These are phyloP conservation scores for Uncinocarpus reesii DNA, from an alignment of 2,329 filamentous ascomycete species.

Conservation along the genomic window DNA sequence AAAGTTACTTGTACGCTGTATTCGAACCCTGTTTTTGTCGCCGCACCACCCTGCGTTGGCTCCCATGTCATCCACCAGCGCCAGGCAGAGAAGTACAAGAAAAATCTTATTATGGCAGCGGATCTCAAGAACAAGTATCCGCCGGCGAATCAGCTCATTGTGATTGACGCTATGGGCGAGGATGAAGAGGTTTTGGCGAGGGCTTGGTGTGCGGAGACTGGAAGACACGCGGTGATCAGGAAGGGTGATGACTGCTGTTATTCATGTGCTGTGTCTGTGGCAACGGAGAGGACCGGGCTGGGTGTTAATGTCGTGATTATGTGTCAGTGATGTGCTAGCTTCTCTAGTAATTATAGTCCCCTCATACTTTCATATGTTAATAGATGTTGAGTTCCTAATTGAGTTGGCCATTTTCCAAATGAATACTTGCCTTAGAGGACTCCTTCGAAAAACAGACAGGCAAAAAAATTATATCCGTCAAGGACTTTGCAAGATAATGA, in stretches of 20 bases:
- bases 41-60: constrained; percentile 4
- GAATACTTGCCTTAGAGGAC: too few relatives aligned
- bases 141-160: constrained; percentile 2
- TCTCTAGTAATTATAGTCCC: too few relatives aligned
- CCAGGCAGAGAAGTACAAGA: constrained; percentile 1
- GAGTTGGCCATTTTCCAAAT: too few relatives aligned
- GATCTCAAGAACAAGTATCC: constrained; percentile 4
- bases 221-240: constrained; percentile 6
- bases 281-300: background rate
- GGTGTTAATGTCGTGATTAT: constrained; percentile 5
- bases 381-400: too few relatives aligned
- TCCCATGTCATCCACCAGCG: constrained; percentile 4
- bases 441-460: too few relatives aligned
- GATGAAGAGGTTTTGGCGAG: constrained; percentile 6
- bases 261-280: constrained; percentile 7
- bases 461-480: too few relatives aligned
- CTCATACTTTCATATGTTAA: background rate
- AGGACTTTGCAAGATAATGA: too few relatives aligned
- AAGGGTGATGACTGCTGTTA: constrained; percentile 7
- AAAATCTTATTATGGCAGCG: constrained; percentile 2
- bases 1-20: constrained; percentile 3
- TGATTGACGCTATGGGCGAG: constrained; percentile 10
- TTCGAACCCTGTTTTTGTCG: constrained; percentile 1
- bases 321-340: background rate
- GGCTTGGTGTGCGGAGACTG: constrained; percentile 9